Percentiles rank a stretch among this genome's conserved stretches.
These are phyloP conservation scores for Radiomyces spectabilis DNA, from an alignment of 192 early-diverging fungal species.

Conservation along the genomic window DNA sequence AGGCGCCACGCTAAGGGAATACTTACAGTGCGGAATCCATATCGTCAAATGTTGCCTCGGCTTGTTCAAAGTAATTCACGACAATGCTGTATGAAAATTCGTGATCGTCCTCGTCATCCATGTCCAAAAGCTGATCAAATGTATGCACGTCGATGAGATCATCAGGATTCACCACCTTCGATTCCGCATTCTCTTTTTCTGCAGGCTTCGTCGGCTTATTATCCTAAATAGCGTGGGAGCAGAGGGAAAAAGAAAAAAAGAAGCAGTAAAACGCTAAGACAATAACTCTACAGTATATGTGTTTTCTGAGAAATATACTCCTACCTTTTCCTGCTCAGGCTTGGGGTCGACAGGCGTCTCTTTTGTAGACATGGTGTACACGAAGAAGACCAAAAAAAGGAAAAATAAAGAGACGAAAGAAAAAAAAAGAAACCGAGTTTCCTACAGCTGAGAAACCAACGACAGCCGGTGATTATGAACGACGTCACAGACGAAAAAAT, in stretches of 20 bases:
- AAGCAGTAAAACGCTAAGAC: neutral
- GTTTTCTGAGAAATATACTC: neutral
- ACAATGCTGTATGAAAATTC: conserved; percentile 74
- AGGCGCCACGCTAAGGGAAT: too few relatives aligned
- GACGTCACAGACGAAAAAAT: neutral
- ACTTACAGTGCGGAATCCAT: conserved; percentile 69
- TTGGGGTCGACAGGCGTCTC: neutral
- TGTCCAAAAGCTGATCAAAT: conserved; percentile 87
- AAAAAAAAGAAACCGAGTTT: neutral
- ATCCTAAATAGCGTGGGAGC: too few relatives aligned
- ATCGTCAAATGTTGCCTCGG: conserved; percentile 64
- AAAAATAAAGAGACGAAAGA: conserved; percentile 4
- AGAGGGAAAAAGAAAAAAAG: neutral
- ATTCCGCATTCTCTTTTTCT: neutral
- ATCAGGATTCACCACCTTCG: conserved; percentile 13
- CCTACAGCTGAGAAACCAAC: neutral
- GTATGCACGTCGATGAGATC: conserved; percentile 71
- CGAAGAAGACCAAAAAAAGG: neutral
- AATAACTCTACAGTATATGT: neutral
- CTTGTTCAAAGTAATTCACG: conserved; percentile 79
- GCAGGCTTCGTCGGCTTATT: neutral
- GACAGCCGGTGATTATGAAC: neutral
- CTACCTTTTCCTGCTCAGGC: neutral
- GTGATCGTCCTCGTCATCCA: conserved; percentile 88
- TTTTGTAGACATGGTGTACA: neutral